phyloP scores from a whole-genome alignment of 345 rosid species.

The Corymbia maculata region DNA sequence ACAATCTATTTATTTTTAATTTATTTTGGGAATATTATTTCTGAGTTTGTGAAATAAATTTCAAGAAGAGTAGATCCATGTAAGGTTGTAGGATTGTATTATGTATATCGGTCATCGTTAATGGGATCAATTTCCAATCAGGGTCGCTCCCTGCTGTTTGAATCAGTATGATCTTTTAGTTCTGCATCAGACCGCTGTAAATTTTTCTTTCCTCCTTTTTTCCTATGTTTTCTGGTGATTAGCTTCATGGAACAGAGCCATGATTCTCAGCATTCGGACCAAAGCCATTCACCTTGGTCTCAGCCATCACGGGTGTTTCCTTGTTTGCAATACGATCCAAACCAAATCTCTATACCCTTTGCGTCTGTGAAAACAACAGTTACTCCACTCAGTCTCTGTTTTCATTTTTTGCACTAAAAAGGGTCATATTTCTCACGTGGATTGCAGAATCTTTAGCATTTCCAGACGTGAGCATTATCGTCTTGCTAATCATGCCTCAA shows the following conservation, averaged over 20 bases:
- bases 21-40: background rate
- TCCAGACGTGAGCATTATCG: background rate
- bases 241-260: constrained; percentile 14
- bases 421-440: background rate
- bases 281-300: background rate
- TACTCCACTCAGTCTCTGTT: background rate
- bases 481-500: background rate
- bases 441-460: background rate
- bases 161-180: background rate
- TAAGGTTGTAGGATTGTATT: background rate
- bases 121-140: background rate
- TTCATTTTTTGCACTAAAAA: background rate
- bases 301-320: background rate
- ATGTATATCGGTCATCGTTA: background rate
- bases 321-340: background rate
- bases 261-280: constrained; percentile 14
- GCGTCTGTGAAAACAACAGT: background rate
- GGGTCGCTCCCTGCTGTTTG: background rate
- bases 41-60: background rate
- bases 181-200: background rate
- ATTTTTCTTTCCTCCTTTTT: background rate
- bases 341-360: background rate
- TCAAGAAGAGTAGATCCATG: background rate
- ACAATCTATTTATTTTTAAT: background rate
- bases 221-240: background rate